These are phyloP conservation scores for Sphagnurus paluster DNA, from an alignment of 1,284 basidiomycete species.

Conservation along the genomic window DNA sequence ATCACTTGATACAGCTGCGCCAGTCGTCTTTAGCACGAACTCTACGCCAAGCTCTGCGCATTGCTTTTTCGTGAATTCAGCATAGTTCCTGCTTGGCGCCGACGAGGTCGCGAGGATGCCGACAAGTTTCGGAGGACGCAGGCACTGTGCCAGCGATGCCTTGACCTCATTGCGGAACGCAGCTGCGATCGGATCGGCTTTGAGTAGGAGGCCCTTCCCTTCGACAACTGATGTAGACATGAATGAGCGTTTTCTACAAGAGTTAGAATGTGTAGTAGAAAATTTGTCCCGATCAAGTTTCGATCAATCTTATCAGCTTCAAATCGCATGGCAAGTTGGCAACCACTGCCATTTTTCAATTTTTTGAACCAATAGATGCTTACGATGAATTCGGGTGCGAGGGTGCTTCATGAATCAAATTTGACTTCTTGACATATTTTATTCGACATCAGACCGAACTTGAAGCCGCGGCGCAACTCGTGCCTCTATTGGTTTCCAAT, in stretches of 20 bases:
- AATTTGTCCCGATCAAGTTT: conserved; percentile 6
- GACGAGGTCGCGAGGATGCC: conserved; percentile 91
- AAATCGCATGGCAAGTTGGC: background rate
- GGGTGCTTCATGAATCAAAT: too few relatives aligned
- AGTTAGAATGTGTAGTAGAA: background rate
- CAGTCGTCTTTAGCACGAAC: conserved; percentile 78
- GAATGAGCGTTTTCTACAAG: background rate
- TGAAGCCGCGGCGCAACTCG: too few relatives aligned
- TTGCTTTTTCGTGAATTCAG: conserved; percentile 91
- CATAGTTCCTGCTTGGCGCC: conserved; percentile 87
- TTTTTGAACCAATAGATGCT: too few relatives aligned
- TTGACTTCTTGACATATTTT: too few relatives aligned
- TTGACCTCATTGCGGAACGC: conserved; percentile 72
- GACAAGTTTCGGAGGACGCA: conserved; percentile 74
- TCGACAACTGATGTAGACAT: conserved; percentile 18
- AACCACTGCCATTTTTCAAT: too few relatives aligned
- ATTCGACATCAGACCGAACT: too few relatives aligned
- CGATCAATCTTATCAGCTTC: conserved; percentile 8
- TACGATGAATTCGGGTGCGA: too few relatives aligned
- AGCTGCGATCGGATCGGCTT: conserved; percentile 70
- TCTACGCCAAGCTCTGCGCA: conserved; percentile 88
- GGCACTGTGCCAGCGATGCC: conserved; percentile 38
- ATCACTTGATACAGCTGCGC: conserved; percentile 58
- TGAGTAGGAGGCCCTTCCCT: conserved; percentile 74
- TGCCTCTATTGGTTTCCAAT: too few relatives aligned